Evolutionary conservation across 257 asterid species (phyloP), one percentile per base, ranked within the genome.

Genomic region (Jacaranda mimosifolia): DNA sequence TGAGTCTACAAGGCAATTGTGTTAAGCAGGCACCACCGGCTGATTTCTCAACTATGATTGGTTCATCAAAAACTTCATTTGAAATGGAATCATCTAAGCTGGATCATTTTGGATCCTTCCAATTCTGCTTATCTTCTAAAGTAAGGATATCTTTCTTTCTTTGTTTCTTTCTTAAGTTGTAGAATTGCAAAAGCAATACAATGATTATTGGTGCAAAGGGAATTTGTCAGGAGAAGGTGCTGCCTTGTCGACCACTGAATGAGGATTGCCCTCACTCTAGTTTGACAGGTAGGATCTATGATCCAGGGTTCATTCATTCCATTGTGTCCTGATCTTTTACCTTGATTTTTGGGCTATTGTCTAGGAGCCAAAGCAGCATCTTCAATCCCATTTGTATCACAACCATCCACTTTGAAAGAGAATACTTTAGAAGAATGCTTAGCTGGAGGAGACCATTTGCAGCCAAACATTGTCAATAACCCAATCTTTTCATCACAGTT

Each of bases 211-310:
- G 62, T 79, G 72, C 70, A 49, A 6, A 85, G 85, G 82, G 59
- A 63, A 67, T 70, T 78, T 75, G 63, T 53, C 70, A 58, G 80
- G 87, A 80, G 69, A 86, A 75, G 75, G 70, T 63, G 62, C 60
- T 77, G 35, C 76, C 83, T 18, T 1, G 69, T 55, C 79, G 74
- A 26, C 87, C 74, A 19, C 53, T 59, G 38, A 77, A 40, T 17
- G 81, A 60, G 36, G 83, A 65, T 64, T 53, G 26, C 57, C 58
- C 78, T 40, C 72, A 55, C 39, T 72, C 68, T 70, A 76, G 59
- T 13, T 80, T 75, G 52, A 43, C 71, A 62, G 93, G 95, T 91
- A 76, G 43, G 83, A 73, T 62, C 21, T 70, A 18, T 35, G 57
- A 43, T 26, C 38, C 5, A 11, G 17, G 18, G 11, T 65, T 60